A percentile compares a stretch with the other conserved stretches of the same genome.
Conservation (phyloP, 179 eudicot genomes). For the Beta macrorhiza region DNA sequence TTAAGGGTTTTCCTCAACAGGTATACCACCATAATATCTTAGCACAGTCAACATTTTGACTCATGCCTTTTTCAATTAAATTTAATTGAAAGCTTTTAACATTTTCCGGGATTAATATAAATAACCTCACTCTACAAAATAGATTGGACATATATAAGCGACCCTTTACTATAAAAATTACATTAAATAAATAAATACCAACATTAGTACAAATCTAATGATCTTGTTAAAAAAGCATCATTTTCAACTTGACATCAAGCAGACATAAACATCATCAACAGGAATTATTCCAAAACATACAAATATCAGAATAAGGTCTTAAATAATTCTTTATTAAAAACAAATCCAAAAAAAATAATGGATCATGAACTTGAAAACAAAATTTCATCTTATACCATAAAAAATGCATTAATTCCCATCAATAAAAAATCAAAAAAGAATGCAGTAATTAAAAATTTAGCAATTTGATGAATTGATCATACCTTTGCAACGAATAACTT, state of each 20-base stretch:
- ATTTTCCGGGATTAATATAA: neutral
- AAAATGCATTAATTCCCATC: neutral
- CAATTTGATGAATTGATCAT: neutral
- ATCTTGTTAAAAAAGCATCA: neutral
- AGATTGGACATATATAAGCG: no score
- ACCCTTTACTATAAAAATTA: no score
- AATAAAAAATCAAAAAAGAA: neutral
- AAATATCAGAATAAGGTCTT: no score
- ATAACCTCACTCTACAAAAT: neutral
- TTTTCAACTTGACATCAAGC: neutral
- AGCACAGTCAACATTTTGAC: neutral
- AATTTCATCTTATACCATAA: neutral
- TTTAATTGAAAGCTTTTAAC: neutral
- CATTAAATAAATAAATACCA: neutral
- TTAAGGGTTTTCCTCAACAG: neutral
- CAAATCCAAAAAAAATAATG: neutral
- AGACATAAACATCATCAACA: neutral
- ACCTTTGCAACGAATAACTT: slow-evolving; percentile 80
- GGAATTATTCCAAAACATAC: neutral
- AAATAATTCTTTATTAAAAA: no score
- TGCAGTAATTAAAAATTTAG: neutral
- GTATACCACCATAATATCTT: no score
- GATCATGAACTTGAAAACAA: neutral
- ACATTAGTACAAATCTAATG: neutral
- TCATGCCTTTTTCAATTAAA: neutral